Percentiles rank a stretch among this genome's conserved stretches.
Evolutionary conservation across 176 grass and related monocot genomes (phyloP).

Genomic region (Bothriochloa decipiens): DNA sequence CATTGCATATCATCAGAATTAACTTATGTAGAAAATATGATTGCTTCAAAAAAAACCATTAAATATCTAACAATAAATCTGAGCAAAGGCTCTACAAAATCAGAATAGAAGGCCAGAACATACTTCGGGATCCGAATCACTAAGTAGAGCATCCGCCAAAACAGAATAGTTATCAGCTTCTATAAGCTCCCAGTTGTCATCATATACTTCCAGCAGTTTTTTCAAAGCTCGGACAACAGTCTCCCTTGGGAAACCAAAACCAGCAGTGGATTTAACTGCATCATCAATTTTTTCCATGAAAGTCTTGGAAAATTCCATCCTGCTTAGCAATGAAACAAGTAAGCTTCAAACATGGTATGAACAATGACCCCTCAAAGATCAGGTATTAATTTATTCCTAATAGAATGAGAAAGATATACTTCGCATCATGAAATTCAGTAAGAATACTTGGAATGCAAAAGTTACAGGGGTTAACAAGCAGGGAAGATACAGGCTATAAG

Average conservation of each 20-base stretch:
- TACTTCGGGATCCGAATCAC: constrained; percentile 47
- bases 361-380: background rate
- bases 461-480: too few relatives aligned
- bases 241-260: constrained; percentile 41
- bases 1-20: background rate
- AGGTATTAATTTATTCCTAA: background rate
- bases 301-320: constrained; percentile 33
- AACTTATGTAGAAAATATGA: background rate
- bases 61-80: background rate
- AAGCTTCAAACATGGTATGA: background rate
- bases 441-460: too few relatives aligned
- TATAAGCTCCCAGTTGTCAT: constrained; percentile 75
- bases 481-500: too few relatives aligned
- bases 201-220: constrained; percentile 52
- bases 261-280: constrained; percentile 51
- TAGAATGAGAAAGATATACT: background rate
- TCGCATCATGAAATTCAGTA: background rate
- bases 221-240: constrained; percentile 48
- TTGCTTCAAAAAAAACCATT: background rate
- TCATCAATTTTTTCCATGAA: constrained; percentile 14
- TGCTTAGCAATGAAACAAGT: constrained; percentile 26
- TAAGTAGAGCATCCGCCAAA: constrained; percentile 64
- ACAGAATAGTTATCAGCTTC: constrained; percentile 69
- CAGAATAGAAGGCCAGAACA: background rate
- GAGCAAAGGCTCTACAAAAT: background rate